Evolutionary conservation across 768 basidiomycete genomes (phyloP).

Genomic region (Lentinula lateritia): DNA sequence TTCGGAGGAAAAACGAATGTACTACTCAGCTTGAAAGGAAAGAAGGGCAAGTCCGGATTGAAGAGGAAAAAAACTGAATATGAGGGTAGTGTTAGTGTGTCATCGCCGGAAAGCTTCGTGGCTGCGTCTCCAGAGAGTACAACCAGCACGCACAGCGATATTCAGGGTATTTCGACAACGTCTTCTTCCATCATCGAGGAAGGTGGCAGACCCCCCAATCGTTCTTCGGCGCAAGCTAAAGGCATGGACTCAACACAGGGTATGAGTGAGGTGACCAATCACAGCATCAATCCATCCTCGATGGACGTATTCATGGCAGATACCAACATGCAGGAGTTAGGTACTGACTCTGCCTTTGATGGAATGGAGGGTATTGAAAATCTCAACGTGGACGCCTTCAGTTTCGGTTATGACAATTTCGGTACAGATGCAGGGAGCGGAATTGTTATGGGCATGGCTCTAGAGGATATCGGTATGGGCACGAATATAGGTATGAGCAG

Average conservation of each 20-base stretch:
- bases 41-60: background rate
- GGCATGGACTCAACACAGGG: background rate
- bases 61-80: background rate
- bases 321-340: background rate
- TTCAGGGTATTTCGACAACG: background rate
- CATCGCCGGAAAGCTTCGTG: background rate
- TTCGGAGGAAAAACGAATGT: conserved; percentile 1
- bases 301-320: conserved; percentile 2
- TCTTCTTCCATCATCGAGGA: background rate
- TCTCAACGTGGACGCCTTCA: conserved; percentile 1
- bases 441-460: conserved; percentile 5
- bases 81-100: background rate
- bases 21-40: background rate
- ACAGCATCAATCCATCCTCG: background rate
- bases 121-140: background rate
- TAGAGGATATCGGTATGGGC: conserved; percentile 4
- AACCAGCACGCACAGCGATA: background rate
- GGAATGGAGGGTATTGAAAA: conserved; percentile 1
- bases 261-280: background rate
- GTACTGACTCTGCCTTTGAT: background rate
- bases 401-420: conserved; percentile 2
- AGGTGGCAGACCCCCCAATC: background rate
- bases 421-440: conserved; percentile 3
- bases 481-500: background rate
- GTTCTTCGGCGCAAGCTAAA: too few relatives aligned